A percentile compares a stretch with the other conserved stretches of the same genome.
These are phyloP conservation scores for Suillus plorans DNA, from an alignment of 768 basidiomycete species.

Conservation along the genomic window DNA sequence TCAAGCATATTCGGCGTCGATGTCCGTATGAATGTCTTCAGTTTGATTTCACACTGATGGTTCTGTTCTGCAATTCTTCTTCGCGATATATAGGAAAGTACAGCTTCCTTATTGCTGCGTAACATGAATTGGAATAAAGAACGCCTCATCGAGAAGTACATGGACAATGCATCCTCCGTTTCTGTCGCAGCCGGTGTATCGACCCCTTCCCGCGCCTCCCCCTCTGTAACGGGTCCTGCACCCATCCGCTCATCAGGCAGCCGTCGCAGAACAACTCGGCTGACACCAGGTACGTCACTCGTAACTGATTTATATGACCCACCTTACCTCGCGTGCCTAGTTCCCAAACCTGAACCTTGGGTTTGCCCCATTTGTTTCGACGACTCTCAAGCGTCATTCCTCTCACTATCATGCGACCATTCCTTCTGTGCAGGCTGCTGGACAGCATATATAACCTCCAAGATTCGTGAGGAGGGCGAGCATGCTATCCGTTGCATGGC, in stretches of 20 bases:
- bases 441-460: constrained; percentile 74
- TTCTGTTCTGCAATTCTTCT: constrained; percentile 8
- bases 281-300: constrained; percentile 21
- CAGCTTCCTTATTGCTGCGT: constrained; percentile 77
- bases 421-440: constrained; percentile 84
- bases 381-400: constrained; percentile 65
- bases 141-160: constrained; percentile 92
- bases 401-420: constrained; percentile 82
- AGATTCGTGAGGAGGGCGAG: constrained; percentile 83
- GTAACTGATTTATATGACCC: constrained; percentile 3
- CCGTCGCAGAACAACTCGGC: constrained; percentile 32
- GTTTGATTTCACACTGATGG: constrained; percentile 5
- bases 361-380: constrained; percentile 95
- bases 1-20: constrained; percentile 86
- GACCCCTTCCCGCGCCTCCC: constrained; percentile 26
- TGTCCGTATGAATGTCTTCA: constrained; percentile 49
- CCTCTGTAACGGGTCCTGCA: constrained; percentile 25
- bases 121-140: constrained; percentile 95
- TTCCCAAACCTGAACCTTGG: constrained; percentile 51
- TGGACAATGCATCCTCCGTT: constrained; percentile 82
- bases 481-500: constrained; percentile 77
- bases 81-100: constrained; percentile 47
- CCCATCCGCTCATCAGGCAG: constrained; percentile 34
- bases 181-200: constrained; percentile 74
- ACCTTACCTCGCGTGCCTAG: constrained; percentile 12